Percentiles rank a stretch among this genome's conserved stretches.
Conservation (phyloP, 306 rosid species). For the Trifolium repens region DNA sequence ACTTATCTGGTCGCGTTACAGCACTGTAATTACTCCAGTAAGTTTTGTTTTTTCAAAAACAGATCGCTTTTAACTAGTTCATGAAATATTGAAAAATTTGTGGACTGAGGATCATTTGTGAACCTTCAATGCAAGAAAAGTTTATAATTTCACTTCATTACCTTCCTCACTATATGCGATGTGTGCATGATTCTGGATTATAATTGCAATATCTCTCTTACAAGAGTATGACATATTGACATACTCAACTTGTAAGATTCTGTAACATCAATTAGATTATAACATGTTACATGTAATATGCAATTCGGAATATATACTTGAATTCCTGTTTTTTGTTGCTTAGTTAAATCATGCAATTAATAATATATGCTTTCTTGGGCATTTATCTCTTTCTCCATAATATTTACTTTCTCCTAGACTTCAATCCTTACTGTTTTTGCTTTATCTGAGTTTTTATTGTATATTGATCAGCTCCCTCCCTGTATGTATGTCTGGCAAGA, state of each 20-base stretch:
- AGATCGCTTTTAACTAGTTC: conserved; percentile 18
- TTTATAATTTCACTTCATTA: conserved; percentile 31
- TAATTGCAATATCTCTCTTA: conserved; percentile 16
- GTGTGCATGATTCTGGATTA: conserved; percentile 6
- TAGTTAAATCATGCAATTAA: neutral
- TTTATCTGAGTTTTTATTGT: neutral
- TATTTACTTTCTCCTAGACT: neutral
- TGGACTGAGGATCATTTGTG: neutral
- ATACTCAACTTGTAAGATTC: conserved; percentile 19
- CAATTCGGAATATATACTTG: neutral
- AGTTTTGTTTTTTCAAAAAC: conserved; percentile 42
- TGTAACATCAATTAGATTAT: conserved; percentile 16
- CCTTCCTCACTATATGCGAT: neutral
- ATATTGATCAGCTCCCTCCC: conserved; percentile 6
- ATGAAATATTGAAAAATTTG: conserved; percentile 20
- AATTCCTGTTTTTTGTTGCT: neutral
- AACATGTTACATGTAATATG: conserved; percentile 11
- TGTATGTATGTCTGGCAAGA: neutral
- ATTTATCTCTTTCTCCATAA: conserved; percentile 5
- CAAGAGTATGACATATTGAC: conserved; percentile 21
- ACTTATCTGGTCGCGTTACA: conserved; percentile 93
- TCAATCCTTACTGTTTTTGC: neutral
- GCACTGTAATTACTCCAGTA: conserved; percentile 92
- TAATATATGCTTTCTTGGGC: neutral
- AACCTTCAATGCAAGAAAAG: conserved; percentile 11